Percentiles rank a stretch among this genome's conserved stretches.
These are phyloP conservation scores for Solanum pimpinellifolium DNA, from an alignment of 257 asterid species.

Conservation along the genomic window DNA sequence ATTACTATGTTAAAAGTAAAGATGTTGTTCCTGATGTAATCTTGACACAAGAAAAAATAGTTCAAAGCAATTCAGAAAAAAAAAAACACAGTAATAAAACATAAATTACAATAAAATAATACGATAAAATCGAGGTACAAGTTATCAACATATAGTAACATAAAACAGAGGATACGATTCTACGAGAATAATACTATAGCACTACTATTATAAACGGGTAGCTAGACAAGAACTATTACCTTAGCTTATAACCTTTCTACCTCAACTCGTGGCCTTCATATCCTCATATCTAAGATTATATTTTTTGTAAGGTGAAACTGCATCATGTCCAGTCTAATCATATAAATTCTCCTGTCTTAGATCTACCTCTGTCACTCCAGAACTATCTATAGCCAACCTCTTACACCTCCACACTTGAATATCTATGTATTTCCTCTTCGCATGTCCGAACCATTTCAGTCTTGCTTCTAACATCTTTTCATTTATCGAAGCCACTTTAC, in stretches of 20 bases:
- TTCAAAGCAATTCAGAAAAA: not conserved
- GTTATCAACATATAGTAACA: not conserved
- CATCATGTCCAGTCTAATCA: not conserved
- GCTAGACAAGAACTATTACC: not conserved
- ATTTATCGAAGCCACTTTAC: not conserved
- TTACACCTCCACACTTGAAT: not conserved
- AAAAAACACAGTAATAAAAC: not conserved
- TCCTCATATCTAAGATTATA: not conserved
- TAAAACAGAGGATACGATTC: not conserved
- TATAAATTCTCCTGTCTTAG: no score
- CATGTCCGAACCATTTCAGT: not conserved
- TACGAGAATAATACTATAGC: not conserved
- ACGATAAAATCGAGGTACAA: not conserved
- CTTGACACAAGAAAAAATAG: not conserved
- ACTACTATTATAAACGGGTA: not conserved
- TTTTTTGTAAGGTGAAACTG: not conserved
- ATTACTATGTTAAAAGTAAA: not conserved
- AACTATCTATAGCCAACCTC: not conserved
- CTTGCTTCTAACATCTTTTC: not conserved
- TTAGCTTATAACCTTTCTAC: not conserved
- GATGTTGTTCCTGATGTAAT: not conserved
- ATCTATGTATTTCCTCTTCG: not conserved
- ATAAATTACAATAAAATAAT: not conserved
- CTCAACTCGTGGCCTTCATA: not conserved
- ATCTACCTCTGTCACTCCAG: not conserved